Evolutionary conservation across 2,329 filamentous ascomycete genomes (phyloP), one percentile per base, ranked within the genome.

Genomic region (Lasiodiplodia theobromae): DNA sequence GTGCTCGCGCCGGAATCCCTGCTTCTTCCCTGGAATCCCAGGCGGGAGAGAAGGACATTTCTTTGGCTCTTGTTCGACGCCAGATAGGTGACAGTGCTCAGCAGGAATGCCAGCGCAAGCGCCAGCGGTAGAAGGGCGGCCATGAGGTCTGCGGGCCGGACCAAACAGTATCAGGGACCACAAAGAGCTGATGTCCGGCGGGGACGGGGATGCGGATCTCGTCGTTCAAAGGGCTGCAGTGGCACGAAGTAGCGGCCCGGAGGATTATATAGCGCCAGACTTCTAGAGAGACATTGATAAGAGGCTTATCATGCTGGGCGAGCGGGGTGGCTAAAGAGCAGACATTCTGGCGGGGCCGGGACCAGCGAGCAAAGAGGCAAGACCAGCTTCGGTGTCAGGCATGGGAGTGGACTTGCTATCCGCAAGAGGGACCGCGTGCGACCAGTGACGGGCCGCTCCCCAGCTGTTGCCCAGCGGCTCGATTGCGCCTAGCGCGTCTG

Each of bases 1-100:
- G 85, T 87, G 70, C 77, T 79, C 12, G 84, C 81, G 37, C 79
- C 81, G n/a, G 84, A 84, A n/a, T 77, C 72, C 70, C 80, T 81
- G 68, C 81, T 79, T 52, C 77, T 77, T 60, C 77, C 77, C 54
- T 79, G 63, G 82, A 71, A 12, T 14, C 67, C 37, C 5, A 86
- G 69, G 66, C 80, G 77, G 66, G 74, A 71, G 21, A 83, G 71
- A 3, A 87, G 53, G 6, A 81, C 71, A 69, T 79, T 78, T 28
- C 80, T 78, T 69, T 80, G 80, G 67, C 75, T 77, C 67, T 75
- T 74, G 62, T 78, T 77, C 6, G 76, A 40, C 0, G 74, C 44
- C 10, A 82, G 68, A 11, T 76, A 72, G 1, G 74, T 62, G 11
- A 69, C 58, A 10, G 77, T 77, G 57, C 72, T 73, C 14, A 73